These are phyloP conservation scores for Houttuynia cordata DNA, from an alignment of 164 flowering plant genomes.

Conservation along the genomic window DNA sequence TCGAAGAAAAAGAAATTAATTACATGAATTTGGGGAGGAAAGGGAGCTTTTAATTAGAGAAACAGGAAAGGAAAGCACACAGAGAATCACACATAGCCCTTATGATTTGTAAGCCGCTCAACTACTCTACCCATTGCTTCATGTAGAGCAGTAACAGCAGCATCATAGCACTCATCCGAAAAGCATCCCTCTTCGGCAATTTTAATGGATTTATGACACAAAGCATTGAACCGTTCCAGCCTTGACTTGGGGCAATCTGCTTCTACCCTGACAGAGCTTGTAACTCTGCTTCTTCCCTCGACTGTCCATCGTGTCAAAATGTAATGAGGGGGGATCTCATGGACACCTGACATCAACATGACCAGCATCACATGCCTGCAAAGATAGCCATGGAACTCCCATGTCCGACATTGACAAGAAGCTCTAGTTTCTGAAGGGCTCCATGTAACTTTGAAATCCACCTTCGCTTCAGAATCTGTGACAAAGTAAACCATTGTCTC, in stretches of 20 bases:
- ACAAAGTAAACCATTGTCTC: conserved; percentile 1
- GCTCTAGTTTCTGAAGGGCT: conserved; percentile 1
- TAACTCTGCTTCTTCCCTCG: conserved; percentile 7
- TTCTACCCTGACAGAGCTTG: neutral
- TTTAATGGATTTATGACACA: conserved; percentile 8
- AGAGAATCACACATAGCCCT: neutral
- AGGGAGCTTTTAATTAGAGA: too few species aligned
- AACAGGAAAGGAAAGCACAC: neutral
- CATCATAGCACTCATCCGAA: conserved; percentile 1
- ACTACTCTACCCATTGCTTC: conserved; percentile 6
- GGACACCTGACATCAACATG: neutral
- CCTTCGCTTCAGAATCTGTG: neutral
- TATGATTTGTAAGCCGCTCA: neutral
- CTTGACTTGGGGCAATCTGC: conserved; percentile 1
- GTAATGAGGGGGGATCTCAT: conserved; percentile 7
- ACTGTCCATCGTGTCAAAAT: conserved; percentile 9
- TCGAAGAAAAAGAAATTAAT: too few species aligned
- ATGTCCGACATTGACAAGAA: conserved; percentile 7
- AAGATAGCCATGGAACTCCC: conserved; percentile 10
- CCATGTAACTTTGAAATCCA: conserved; percentile 3
- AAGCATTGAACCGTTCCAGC: conserved; percentile 2
- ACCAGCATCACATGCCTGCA: conserved; percentile 9
- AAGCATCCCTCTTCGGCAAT: conserved; percentile 6
- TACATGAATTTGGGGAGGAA: too few species aligned
- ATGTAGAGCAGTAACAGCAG: conserved; percentile 15